A percentile compares a stretch with the other conserved stretches of the same genome.
Evolutionary conservation across 2,329 filamentous ascomycete genomes (phyloP).

Genomic region (Trichoderma hamatum): DNA sequence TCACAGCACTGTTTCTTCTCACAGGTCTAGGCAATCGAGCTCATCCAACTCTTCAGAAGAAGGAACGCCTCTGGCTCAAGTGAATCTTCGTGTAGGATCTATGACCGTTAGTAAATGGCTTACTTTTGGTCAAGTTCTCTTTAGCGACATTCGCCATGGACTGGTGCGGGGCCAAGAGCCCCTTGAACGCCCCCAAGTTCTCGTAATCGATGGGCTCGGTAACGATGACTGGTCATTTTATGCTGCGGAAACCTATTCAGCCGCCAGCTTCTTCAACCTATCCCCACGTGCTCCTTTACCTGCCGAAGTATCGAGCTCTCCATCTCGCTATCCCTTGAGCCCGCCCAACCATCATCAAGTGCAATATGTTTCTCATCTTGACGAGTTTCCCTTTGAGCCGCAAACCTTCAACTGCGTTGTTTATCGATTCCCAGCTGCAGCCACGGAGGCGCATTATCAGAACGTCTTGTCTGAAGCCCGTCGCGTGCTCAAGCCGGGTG

Average conservation of each 20-base stretch:
- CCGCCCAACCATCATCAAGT: constrained; percentile 77
- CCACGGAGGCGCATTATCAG: constrained; percentile 68
- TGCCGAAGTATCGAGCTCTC: constrained; percentile 46
- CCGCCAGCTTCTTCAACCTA: constrained; percentile 76
- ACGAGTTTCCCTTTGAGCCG: constrained; percentile 73
- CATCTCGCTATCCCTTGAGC: constrained; percentile 55
- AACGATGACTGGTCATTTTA: constrained; percentile 90
- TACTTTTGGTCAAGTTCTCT: constrained; percentile 80
- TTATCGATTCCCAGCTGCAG: constrained; percentile 73
- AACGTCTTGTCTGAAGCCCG: constrained; percentile 75
- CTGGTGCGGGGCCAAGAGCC: constrained; percentile 51
- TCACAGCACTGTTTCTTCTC: constrained; percentile 39
- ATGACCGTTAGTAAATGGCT: constrained; percentile 89
- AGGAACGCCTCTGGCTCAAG: constrained; percentile 67
- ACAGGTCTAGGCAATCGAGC: constrained; percentile 46
- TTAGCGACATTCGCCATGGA: constrained; percentile 77
- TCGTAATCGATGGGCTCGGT: constrained; percentile 82
- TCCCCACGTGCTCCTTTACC: constrained; percentile 60
- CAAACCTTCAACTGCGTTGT: constrained; percentile 78
- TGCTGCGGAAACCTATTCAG: constrained; percentile 76
- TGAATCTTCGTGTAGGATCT: constrained; percentile 77
- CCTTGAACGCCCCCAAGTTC: constrained; percentile 60
- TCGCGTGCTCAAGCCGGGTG: constrained; percentile 75
- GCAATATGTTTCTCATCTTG: constrained; percentile 63
- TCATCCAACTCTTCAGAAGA: constrained; percentile 56